Evolutionary conservation across 2,329 filamentous ascomycete species (phyloP), one percentile per base, ranked within the genome.

Genomic region (Penicillium hesseltinei): DNA sequence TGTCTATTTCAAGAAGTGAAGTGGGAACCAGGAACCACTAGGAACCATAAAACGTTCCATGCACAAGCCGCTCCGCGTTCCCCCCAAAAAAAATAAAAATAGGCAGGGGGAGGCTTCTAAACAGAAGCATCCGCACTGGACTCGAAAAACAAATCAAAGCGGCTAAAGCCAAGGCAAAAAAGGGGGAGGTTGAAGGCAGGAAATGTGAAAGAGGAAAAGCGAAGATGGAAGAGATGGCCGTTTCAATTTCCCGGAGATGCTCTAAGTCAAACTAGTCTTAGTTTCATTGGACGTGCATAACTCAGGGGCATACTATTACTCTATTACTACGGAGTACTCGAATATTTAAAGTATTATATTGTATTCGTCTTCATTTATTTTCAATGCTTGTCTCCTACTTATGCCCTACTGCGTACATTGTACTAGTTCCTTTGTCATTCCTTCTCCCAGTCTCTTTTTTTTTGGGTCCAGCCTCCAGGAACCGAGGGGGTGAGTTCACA

Each of bases 1-100:
- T 60, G 58, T 58, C 42, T 56, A 63, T 63, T 66, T 60, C 51
- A 61, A 61, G 52, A 58, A 53, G 62, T 62, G 64, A 64, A 66
- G 63, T 64, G 62, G 59, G 62, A 64, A 66, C 62, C 63, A 64
- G 63, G 60, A 60, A 66, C 61, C 62, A 61, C 57, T 52, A 48
- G 55, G 62, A 66, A 63, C 59, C 57, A 58, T 61, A 61, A 55
- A 59, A 51, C 50, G 57, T 59, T 52, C 54, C 60, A 65, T 67
- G 46, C 65, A 61, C 59, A 42, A 51, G 45, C 31, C 43, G 36
- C 36, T 54, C 45, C 47, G 51, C 40, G 47, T 42, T 33, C 27
- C 36, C 36, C 46, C 15, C 29, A 46, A 51, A 56, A 33, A 60
- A 60, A 66, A 59, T 56, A 38, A 55, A 25, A 38, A 56, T 43